Conservation (phyloP, 257 asterid genomes). For the Voacanga thouarsii region DNA sequence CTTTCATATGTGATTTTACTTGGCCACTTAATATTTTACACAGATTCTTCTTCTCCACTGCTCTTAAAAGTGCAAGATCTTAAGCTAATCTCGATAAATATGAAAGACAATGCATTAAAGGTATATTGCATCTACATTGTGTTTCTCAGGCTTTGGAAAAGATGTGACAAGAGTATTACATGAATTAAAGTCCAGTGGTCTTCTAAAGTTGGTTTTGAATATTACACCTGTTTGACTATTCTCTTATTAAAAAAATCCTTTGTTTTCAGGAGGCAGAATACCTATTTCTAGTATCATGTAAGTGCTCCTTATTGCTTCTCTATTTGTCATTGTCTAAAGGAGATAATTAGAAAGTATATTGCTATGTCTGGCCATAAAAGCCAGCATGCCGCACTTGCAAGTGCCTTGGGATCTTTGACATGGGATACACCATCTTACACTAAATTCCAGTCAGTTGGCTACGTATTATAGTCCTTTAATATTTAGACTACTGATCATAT, state of each 20-base stretch:
- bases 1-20: constrained; percentile 16
- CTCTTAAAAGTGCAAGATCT: constrained; percentile 81
- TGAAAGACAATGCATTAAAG: constrained; percentile 68
- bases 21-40: constrained; percentile 16
- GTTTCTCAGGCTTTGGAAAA: not conserved
- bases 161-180: not conserved
- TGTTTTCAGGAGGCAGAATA: constrained; percentile 69
- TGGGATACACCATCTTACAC: constrained; percentile 80
- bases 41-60: constrained; percentile 70
- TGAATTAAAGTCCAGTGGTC: not conserved
- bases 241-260: not conserved
- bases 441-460: constrained; percentile 75
- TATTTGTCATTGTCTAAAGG: constrained; percentile 42
- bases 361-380: constrained; percentile 52
- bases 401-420: constrained; percentile 81
- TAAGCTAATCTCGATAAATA: constrained; percentile 62
- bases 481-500: not conserved
- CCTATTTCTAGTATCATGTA: not conserved
- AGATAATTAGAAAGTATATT: constrained; percentile 67
- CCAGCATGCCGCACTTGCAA: constrained; percentile 71
- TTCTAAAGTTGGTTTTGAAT: not conserved
- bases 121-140: constrained; percentile 24
- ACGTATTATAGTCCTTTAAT: constrained; percentile 30
- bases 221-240: not conserved
- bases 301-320: not conserved